Conservation (phyloP, 169 alveolate genomes). For the Plasmodium gonderi region DNA sequence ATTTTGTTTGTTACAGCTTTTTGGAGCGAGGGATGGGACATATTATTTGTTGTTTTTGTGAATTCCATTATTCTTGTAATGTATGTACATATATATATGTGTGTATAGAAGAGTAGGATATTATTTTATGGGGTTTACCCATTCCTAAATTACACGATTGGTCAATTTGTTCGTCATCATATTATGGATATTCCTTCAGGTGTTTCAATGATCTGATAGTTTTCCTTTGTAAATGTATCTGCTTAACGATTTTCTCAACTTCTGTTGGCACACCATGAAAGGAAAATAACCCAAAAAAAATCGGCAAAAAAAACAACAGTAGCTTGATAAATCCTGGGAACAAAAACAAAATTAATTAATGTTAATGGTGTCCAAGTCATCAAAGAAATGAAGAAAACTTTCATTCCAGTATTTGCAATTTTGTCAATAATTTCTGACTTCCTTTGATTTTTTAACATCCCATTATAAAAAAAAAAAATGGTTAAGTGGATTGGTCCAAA, state of each 20-base stretch:
- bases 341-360: conserved; percentile 71
- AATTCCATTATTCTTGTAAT: too few relatives aligned
- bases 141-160: too few relatives aligned
- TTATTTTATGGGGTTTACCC: too few relatives aligned
- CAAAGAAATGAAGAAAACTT: conserved; percentile 62
- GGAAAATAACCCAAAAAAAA: conserved; percentile 73
- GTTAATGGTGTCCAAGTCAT: conserved; percentile 75
- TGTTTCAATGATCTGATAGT: too few relatives aligned
- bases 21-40: too few relatives aligned
- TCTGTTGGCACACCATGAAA: conserved; percentile 70
- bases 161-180: too few relatives aligned
- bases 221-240: neutral
- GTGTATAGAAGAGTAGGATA: too few relatives aligned
- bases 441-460: conserved; percentile 59
- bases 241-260: neutral
- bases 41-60: too few relatives aligned
- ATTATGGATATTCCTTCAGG: too few relatives aligned
- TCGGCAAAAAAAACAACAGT: conserved; percentile 70
- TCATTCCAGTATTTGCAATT: conserved; percentile 69
- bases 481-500: conserved; percentile 73
- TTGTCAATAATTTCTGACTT: conserved; percentile 62
- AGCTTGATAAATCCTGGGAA: conserved; percentile 73
- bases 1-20: neutral
- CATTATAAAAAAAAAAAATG: conserved; percentile 67
- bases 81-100: too few relatives aligned